Conservation (phyloP, 129 eudicot genomes). For the Oenanthe sinensis region DNA sequence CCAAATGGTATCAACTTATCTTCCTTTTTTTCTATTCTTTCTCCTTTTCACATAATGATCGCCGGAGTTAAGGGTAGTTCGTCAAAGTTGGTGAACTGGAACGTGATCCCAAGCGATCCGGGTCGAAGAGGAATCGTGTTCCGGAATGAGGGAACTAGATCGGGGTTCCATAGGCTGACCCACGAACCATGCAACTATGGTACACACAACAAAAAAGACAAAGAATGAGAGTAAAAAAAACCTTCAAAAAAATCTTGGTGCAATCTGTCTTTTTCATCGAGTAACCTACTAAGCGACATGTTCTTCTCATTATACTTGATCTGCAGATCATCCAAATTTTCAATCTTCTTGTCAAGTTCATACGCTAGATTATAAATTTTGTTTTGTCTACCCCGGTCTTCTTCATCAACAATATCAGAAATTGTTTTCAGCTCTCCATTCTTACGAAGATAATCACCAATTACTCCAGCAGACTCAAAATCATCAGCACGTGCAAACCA, state of each 20-base stretch:
- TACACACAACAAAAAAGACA: background rate
- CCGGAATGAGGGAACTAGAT: too few relatives aligned
- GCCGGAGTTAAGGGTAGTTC: too few relatives aligned
- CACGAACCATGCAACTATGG: too few relatives aligned
- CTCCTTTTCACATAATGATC: too few relatives aligned
- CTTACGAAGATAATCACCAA: conserved; percentile 68
- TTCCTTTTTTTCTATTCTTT: too few relatives aligned
- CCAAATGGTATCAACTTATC: too few relatives aligned
- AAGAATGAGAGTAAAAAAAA: background rate
- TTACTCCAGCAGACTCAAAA: conserved; percentile 43
- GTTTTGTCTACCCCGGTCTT: conserved; percentile 31
- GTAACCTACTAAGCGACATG: conserved; percentile 59
- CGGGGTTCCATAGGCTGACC: too few relatives aligned
- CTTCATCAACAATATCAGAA: conserved; percentile 47
- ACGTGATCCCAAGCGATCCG: too few relatives aligned
- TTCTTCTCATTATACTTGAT: conserved; percentile 48
- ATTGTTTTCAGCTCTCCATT: conserved; percentile 52
- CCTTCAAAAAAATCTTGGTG: conserved; percentile 78
- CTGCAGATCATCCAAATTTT: conserved; percentile 61
- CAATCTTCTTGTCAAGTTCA: conserved; percentile 69
- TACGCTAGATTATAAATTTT: conserved; percentile 49
- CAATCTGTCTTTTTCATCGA: conserved; percentile 65
- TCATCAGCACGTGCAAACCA: conserved; percentile 89
- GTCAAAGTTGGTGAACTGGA: too few relatives aligned
- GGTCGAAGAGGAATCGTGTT: too few relatives aligned